Conservation (phyloP, 305 asterid species). For the Withania somnifera region DNA sequence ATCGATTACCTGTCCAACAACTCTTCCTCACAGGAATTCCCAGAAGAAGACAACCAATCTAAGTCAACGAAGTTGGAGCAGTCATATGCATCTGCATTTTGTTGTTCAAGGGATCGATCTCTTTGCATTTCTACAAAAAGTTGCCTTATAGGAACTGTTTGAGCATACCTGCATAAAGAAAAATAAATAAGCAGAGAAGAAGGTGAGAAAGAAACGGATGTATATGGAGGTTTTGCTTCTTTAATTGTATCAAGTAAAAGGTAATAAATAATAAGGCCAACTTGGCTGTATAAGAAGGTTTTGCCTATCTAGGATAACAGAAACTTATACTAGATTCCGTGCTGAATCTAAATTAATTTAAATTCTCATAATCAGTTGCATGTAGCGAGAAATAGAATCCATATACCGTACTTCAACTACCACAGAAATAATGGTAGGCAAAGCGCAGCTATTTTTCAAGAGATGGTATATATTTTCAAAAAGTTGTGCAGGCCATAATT, state of each 20-base stretch:
- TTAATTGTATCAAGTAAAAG: too few species aligned
- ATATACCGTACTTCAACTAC: background rate
- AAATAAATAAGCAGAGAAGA: background rate
- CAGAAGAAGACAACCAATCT: slow-evolving; percentile 94
- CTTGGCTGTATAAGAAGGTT: background rate
- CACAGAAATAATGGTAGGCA: background rate
- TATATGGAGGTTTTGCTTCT: background rate
- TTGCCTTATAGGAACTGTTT: slow-evolving; percentile 54
- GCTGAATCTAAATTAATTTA: background rate
- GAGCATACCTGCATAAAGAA: slow-evolving; percentile 35
- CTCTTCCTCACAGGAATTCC: slow-evolving; percentile 91
- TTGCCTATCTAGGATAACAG: background rate
- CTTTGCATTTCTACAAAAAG: slow-evolving; percentile 49
- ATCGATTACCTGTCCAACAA: slow-evolving; percentile 62
- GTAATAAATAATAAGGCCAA: too few species aligned
- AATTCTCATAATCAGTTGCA: background rate
- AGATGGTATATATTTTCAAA: background rate
- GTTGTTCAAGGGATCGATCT: slow-evolving; percentile 44
- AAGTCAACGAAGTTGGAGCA: slow-evolving; percentile 86
- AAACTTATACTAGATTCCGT: background rate
- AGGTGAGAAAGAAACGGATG: background rate
- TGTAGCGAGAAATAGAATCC: background rate
- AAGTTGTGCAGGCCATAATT: background rate
- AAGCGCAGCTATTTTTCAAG: background rate
- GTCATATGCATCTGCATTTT: slow-evolving; percentile 56